Conservation (phyloP, 2,329 filamentous ascomycete genomes). For the Aciculosporium take region DNA sequence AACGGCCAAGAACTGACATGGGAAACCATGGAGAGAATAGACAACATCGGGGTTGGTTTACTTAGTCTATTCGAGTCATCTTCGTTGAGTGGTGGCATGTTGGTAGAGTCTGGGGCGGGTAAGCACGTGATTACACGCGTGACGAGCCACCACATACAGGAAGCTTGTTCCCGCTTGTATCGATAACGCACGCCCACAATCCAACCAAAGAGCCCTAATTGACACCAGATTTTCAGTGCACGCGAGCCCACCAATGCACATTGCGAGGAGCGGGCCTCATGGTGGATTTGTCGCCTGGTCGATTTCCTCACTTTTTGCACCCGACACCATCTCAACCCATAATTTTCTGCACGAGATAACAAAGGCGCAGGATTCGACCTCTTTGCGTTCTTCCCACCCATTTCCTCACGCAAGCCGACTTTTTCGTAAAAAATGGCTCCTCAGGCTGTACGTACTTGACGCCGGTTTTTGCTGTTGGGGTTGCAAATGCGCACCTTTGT, state of each 20-base stretch:
- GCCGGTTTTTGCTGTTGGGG: constrained; percentile 90
- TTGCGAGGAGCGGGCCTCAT: background rate
- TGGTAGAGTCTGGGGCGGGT: too few species aligned
- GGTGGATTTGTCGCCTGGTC: background rate
- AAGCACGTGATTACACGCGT: background rate
- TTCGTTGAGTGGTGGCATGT: too few species aligned
- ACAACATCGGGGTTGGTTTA: too few species aligned
- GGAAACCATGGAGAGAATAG: too few species aligned
- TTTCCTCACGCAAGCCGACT: constrained; percentile 9
- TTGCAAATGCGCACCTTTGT: too few species aligned
- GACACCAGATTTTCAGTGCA: constrained; percentile 15
- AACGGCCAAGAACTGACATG: too few species aligned
- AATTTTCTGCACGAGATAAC: too few species aligned
- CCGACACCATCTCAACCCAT: constrained; percentile 6
- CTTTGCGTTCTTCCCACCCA: constrained; percentile 37
- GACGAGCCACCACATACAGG: too few species aligned
- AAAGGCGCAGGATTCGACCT: constrained; percentile 70
- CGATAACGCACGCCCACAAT: background rate
- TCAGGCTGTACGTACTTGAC: constrained; percentile 70
- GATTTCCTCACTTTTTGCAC: constrained; percentile 4
- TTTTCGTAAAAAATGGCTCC: constrained; percentile 60
- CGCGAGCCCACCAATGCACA: background rate
- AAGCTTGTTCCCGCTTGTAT: background rate
- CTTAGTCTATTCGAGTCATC: too few species aligned
- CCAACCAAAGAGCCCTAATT: constrained; percentile 22